Conservation (phyloP, 2,329 filamentous ascomycete species). For the Laburnicola sp. region DNA sequence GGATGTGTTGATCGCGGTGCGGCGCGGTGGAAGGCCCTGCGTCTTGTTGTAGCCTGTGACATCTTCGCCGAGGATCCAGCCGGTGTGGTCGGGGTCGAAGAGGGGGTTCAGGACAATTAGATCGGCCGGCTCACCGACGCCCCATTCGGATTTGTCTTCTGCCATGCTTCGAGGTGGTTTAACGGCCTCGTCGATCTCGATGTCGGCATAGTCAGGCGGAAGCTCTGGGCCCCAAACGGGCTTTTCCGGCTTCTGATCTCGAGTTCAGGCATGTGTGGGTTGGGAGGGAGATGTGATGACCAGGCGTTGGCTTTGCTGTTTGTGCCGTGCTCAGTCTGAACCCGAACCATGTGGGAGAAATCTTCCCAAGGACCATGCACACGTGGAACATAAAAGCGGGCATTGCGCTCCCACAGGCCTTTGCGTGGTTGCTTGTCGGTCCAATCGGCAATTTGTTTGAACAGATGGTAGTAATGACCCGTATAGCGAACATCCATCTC, state of each 20-base stretch:
- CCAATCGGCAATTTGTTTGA: slow-evolving; percentile 69
- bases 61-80: slow-evolving; percentile 73
- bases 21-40: slow-evolving; percentile 63
- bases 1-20: slow-evolving; percentile 72
- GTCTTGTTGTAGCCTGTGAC: slow-evolving; percentile 67
- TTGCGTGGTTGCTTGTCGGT: slow-evolving; percentile 68
- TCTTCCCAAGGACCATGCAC: slow-evolving; percentile 73
- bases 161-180: slow-evolving; percentile 60
- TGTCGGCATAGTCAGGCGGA: slow-evolving; percentile 48
- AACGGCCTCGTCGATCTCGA: slow-evolving; percentile 58
- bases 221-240: slow-evolving; percentile 54
- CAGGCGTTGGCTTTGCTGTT: slow-evolving; percentile 51
- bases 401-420: slow-evolving; percentile 76
- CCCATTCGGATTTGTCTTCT: slow-evolving; percentile 62
- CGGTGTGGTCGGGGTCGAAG: slow-evolving; percentile 70
- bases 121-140: slow-evolving; percentile 72
- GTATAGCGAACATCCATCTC: slow-evolving; percentile 93
- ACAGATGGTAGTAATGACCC: slow-evolving; percentile 82
- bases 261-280: slow-evolving; percentile 49
- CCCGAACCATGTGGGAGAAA: slow-evolving; percentile 66
- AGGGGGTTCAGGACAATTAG: slow-evolving; percentile 78
- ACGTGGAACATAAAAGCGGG: slow-evolving; percentile 74
- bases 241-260: slow-evolving; percentile 47
- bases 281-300: slow-evolving; percentile 44
- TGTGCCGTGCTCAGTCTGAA: slow-evolving; percentile 61